Conservation (phyloP, 2,329 filamentous ascomycete genomes). For the Tolypocladium inflatum region DNA sequence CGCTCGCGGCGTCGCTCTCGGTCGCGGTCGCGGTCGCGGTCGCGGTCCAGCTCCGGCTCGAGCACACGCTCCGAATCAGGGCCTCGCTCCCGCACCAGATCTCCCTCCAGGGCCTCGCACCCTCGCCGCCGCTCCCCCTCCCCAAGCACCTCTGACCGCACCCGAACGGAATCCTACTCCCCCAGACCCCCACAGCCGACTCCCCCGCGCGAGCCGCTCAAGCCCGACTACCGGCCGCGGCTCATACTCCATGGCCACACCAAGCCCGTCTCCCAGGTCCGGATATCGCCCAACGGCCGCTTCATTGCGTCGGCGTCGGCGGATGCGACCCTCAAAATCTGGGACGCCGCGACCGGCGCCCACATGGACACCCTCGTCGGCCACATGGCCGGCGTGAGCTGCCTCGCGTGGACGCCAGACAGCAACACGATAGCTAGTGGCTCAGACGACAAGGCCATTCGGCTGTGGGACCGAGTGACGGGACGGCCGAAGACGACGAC, state of each 20-base stretch:
- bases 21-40: slow-evolving; percentile 16
- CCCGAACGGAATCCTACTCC: slow-evolving; percentile 10
- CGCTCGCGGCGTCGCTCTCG: slow-evolving; percentile 20
- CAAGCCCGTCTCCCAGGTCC: slow-evolving; percentile 71
- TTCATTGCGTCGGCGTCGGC: slow-evolving; percentile 88
- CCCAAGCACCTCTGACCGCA: slow-evolving; percentile 19
- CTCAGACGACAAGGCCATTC: slow-evolving; percentile 91
- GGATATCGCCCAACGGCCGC: slow-evolving; percentile 81
- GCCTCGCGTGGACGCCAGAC: slow-evolving; percentile 90
- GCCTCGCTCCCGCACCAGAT: slow-evolving; percentile 20
- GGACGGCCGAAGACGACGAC: slow-evolving; percentile 43
- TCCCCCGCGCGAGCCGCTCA: slow-evolving; percentile 38
- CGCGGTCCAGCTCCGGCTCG: slow-evolving; percentile 23
- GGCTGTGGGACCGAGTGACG: slow-evolving; percentile 74
- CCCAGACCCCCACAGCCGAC: slow-evolving; percentile 15
- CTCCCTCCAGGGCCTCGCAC: slow-evolving; percentile 11
- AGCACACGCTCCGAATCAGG: slow-evolving; percentile 27
- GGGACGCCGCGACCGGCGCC: slow-evolving; percentile 68
- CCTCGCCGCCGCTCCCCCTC: slow-evolving; percentile 19
- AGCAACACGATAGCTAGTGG: slow-evolving; percentile 80
- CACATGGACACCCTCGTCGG: slow-evolving; percentile 86
- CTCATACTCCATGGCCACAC: slow-evolving; percentile 70
- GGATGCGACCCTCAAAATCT: slow-evolving; percentile 85
- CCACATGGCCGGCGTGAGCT: slow-evolving; percentile 86
- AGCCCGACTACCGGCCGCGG: slow-evolving; percentile 58